phyloP scores from a whole-genome alignment of 768 basidiomycete species.

The Xerocomus brunneocitrinus region DNA sequence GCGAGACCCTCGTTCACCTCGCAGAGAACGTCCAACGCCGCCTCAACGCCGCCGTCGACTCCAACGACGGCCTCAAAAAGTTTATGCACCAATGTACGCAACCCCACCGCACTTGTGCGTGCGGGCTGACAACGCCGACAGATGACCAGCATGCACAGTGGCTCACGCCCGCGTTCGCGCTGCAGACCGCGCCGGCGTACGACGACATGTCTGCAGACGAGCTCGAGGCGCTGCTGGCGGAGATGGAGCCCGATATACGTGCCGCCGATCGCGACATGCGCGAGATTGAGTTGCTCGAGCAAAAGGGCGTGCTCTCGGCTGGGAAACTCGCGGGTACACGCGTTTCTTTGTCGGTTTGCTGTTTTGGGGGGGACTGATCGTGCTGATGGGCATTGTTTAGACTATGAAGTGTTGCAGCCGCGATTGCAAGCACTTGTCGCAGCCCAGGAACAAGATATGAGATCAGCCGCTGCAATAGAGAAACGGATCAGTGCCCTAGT shows the following conservation, averaged over 20 bases:
- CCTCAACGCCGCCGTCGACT: constrained; percentile 54
- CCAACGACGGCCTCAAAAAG: constrained; percentile 65
- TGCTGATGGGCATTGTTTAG: constrained; percentile 28
- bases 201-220: constrained; percentile 64
- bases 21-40: constrained; percentile 58
- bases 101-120: not conserved
- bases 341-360: not conserved
- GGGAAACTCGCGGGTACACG: constrained; percentile 61
- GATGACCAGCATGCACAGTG: constrained; percentile 71
- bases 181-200: constrained; percentile 37
- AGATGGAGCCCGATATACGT: constrained; percentile 83
- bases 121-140: not conserved
- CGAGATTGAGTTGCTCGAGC: constrained; percentile 68
- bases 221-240: constrained; percentile 63
- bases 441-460: constrained; percentile 56
- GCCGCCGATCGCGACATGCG: constrained; percentile 77
- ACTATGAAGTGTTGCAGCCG: constrained; percentile 62
- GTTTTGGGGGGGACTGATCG: not conserved
- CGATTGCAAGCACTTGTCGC: constrained; percentile 57
- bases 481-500: constrained; percentile 59
- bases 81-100: constrained; percentile 69
- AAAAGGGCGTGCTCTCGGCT: constrained; percentile 65
- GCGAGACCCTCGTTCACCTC: constrained; percentile 54
- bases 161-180: constrained; percentile 70
- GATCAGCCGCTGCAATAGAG: constrained; percentile 58